Conservation (phyloP, 2,329 filamentous ascomycete genomes). For the Xylariomycetidae sp. region DNA sequence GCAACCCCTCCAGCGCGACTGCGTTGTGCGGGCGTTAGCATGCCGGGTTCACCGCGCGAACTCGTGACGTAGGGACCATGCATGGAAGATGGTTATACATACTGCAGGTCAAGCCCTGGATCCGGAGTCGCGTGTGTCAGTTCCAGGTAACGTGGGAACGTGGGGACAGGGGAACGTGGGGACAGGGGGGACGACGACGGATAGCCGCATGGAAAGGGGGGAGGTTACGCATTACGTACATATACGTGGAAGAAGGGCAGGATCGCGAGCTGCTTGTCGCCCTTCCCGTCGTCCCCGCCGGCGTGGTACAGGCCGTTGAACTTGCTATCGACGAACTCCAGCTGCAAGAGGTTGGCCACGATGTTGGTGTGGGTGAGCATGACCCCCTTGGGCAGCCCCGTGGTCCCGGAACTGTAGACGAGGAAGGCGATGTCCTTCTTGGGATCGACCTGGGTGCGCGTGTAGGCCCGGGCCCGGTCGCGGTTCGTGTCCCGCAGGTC, state of each 20-base stretch:
- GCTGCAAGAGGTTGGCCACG: constrained; percentile 63
- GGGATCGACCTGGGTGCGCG: constrained; percentile 55
- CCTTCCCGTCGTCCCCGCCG: constrained; percentile 52
- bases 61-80: too few relatives aligned
- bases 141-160: too few relatives aligned
- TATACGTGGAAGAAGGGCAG: constrained; percentile 92
- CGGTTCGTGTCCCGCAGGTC: constrained; percentile 60
- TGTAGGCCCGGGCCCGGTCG: constrained; percentile 45
- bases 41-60: too few relatives aligned
- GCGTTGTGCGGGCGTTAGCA: constrained; percentile 1
- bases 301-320: constrained; percentile 47
- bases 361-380: constrained; percentile 81
- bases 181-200: too few relatives aligned
- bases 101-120: too few relatives aligned
- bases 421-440: constrained; percentile 73
- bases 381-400: constrained; percentile 86
- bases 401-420: constrained; percentile 86
- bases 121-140: too few relatives aligned
- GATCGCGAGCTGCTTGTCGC: constrained; percentile 71
- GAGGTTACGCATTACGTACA: constrained; percentile 38
- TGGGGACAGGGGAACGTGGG: too few relatives aligned
- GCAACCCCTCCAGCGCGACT: constrained; percentile 62
- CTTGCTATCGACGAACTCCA: constrained; percentile 45
- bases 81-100: too few relatives aligned
- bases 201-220: background rate